Conservation (phyloP, 1,139 yeast species). For the Yamadazyma conglobata region DNA sequence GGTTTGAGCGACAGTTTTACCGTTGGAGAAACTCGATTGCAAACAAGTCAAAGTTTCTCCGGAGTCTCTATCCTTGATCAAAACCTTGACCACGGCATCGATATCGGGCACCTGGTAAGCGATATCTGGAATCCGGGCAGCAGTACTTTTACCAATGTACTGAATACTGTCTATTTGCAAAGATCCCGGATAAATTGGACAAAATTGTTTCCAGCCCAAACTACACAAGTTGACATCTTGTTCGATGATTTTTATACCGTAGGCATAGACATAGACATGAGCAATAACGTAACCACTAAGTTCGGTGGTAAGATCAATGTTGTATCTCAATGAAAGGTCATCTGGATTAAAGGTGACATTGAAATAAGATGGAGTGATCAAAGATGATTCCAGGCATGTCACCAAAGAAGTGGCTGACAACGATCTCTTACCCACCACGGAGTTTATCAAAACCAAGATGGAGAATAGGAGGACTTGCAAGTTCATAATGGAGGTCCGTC, state of each 20-base stretch:
- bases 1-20: constrained; percentile 69
- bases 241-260: constrained; percentile 64
- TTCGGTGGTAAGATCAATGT: constrained; percentile 59
- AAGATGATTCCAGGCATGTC: constrained; percentile 68
- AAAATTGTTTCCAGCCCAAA: constrained; percentile 73
- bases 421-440: constrained; percentile 29
- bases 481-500: no score
- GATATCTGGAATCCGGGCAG: constrained; percentile 59
- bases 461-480: constrained; percentile 1
- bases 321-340: constrained; percentile 55
- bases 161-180: constrained; percentile 65
- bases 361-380: constrained; percentile 61
- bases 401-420: constrained; percentile 66
- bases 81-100: constrained; percentile 65
- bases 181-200: constrained; percentile 71
- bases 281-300: constrained; percentile 57
- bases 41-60: constrained; percentile 58
- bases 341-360: constrained; percentile 69
- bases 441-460: constrained; percentile 1
- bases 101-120: constrained; percentile 76
- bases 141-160: constrained; percentile 47
- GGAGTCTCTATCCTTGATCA: constrained; percentile 33
- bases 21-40: constrained; percentile 66
- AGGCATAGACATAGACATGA: constrained; percentile 65
- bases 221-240: constrained; percentile 53